A percentile compares a stretch with the other conserved stretches of the same genome.
These are phyloP conservation scores for Boletus patriciae DNA, from an alignment of 768 basidiomycete species.

Conservation along the genomic window DNA sequence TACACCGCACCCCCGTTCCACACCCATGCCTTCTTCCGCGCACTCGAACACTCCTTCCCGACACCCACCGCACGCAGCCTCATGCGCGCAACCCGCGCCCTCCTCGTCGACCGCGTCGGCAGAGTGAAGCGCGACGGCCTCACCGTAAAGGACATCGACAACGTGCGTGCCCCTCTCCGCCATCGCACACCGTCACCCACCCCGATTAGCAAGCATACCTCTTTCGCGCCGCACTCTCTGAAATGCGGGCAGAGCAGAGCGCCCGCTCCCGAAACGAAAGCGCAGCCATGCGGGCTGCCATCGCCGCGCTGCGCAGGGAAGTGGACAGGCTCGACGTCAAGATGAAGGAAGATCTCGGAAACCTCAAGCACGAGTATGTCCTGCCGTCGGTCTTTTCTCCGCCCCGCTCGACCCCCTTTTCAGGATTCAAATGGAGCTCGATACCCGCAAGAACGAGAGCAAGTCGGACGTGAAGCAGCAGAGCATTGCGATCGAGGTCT, in stretches of 20 bases:
- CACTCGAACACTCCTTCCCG: constrained; percentile 72
- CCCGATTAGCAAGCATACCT: constrained; percentile 83
- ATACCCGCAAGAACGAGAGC: constrained; percentile 89
- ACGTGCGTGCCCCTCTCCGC: constrained; percentile 46
- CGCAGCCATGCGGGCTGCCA: constrained; percentile 74
- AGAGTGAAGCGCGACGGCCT: constrained; percentile 71
- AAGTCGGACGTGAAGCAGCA: constrained; percentile 80
- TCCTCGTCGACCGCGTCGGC: constrained; percentile 74
- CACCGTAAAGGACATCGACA: constrained; percentile 76
- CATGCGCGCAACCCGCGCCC: constrained; percentile 80
- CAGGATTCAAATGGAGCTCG: constrained; percentile 96
- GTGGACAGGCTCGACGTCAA: constrained; percentile 83
- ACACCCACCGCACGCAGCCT: constrained; percentile 71
- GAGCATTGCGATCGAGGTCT: constrained; percentile 82
- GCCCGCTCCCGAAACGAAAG: constrained; percentile 82
- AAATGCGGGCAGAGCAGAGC: constrained; percentile 83
- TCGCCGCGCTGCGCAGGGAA: constrained; percentile 78
- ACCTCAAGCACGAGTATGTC: constrained; percentile 89
- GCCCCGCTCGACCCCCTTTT: background rate
- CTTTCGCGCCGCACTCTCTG: constrained; percentile 89
- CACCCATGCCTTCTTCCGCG: constrained; percentile 74
- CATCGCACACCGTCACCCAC: background rate
- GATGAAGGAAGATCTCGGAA: constrained; percentile 90
- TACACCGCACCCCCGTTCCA: constrained; percentile 78
- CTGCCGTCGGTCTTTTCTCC: background rate